Base-by-base conservation (phyloP, 1,284 basidiomycete genomes). In the Austroboletus niveus region DNA sequence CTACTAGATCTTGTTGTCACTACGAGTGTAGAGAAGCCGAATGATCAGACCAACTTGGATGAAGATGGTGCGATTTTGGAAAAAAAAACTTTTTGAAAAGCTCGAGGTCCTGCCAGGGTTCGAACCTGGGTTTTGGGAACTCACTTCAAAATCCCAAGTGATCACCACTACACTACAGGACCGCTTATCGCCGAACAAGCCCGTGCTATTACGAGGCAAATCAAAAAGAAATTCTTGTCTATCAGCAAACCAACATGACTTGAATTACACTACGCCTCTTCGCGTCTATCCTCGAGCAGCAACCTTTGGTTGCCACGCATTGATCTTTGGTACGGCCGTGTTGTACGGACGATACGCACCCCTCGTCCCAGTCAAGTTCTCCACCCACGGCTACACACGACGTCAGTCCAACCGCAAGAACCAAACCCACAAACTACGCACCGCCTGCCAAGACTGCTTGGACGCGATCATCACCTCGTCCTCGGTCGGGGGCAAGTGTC, bases 331-430 rank as follows among this genome's bases (percentile, higher is more conserved):
- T 43, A 77, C 80, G 32, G 77, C 85, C 4, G 94, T 97, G 63
- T 92, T 92, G 72, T 97, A 98, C 0, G 90, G 74, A 61, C 83
- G 86, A 77, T 87, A 97, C 11, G 89, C 90, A 52, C 89, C 94
- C 48, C 92, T 77, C 9, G 94, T 96, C 17, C 94, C 94, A 17
- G 94, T 97, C 63, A 97, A 65, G 69, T 92, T 95, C 76, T 96
- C 93, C 1, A 80, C 66, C 77, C 84, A 91, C 0, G 84, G 84
- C 92, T 62, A 27, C 91, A 60, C 7, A 42, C 39, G 22, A 49
- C 46, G 22, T 24, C 22, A 24, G 22, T 24, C 22, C 22, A 24
- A 24, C 22, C 22, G 22, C 22, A 39, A 34, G 5, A 24, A 34
- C 24, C 51, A 12, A 53, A 42, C 45, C 7, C 1, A 30, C 8